Evolutionary conservation across 1,139 yeast genomes (phyloP).

Genomic region (Pichia sp.): DNA sequence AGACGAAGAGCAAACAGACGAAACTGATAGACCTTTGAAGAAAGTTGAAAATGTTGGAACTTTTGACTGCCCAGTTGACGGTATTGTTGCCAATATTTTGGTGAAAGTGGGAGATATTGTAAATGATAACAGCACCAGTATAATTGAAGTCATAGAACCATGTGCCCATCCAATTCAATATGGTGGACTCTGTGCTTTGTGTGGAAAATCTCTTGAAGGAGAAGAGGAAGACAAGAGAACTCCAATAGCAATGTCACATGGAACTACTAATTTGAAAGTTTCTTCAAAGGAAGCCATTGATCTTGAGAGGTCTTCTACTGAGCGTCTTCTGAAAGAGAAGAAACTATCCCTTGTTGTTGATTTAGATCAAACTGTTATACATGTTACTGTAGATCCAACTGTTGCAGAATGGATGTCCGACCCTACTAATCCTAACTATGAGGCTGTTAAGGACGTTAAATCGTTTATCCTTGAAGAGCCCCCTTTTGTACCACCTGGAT

Average conservation of each 20-base stretch:
- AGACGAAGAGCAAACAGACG: constrained; percentile 34
- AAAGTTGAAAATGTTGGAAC: constrained; percentile 57
- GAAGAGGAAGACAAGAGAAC: constrained; percentile 78
- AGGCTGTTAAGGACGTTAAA: constrained; percentile 74
- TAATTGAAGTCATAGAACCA: constrained; percentile 64
- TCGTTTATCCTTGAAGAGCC: constrained; percentile 76
- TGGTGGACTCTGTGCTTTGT: constrained; percentile 90
- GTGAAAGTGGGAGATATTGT: constrained; percentile 57
- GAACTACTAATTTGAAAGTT: constrained; percentile 76
- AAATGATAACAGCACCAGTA: constrained; percentile 38
- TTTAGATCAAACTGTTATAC: constrained; percentile 94
- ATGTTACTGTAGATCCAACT: constrained; percentile 96
- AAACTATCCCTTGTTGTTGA: constrained; percentile 90
- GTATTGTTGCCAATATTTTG: constrained; percentile 46
- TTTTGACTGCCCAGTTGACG: constrained; percentile 80
- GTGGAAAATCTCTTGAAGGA: constrained; percentile 82
- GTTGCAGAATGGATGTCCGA: constrained; percentile 95
- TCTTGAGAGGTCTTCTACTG: constrained; percentile 63
- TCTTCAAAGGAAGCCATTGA: constrained; percentile 81
- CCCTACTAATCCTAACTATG: constrained; percentile 75
- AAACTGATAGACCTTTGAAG: constrained; percentile 23
- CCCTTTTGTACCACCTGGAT: constrained; percentile 46
- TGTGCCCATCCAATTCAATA: constrained; percentile 94
- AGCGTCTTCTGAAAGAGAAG: constrained; percentile 50
- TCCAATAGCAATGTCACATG: constrained; percentile 85